These are phyloP conservation scores for Paramecium biaurelia DNA, from an alignment of 73 alveolate genomes.

Conservation along the genomic window DNA sequence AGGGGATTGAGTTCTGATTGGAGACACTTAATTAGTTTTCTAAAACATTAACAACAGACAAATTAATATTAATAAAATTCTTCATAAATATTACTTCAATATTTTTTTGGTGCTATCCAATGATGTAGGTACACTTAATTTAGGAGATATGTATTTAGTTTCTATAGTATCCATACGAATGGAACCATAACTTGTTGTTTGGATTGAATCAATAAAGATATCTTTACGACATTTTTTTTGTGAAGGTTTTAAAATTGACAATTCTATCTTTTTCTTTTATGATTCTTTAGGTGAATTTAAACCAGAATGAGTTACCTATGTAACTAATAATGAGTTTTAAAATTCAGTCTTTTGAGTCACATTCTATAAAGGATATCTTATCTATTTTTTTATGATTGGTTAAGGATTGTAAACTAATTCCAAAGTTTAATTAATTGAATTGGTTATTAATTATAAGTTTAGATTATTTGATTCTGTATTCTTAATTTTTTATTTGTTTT, in stretches of 20 bases:
- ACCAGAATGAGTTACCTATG: background rate
- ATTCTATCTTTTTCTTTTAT: background rate
- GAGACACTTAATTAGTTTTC: background rate
- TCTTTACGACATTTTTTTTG: background rate
- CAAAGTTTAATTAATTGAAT: background rate
- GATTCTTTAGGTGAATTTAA: background rate
- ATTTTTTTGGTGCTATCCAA: background rate
- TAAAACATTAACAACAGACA: background rate
- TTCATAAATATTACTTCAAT: background rate
- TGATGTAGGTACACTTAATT: background rate
- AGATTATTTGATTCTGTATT: background rate
- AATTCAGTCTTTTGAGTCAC: background rate
- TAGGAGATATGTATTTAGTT: background rate
- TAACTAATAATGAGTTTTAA: background rate
- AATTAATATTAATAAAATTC: background rate
- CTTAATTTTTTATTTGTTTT: background rate
- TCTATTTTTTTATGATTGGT: background rate
- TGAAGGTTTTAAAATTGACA: background rate
- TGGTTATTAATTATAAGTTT: background rate
- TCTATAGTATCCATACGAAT: background rate
- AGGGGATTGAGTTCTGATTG: background rate
- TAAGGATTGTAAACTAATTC: background rate
- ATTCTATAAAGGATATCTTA: background rate
- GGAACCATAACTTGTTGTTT: conserved; percentile 11
- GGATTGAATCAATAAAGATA: background rate